A percentile compares a stretch with the other conserved stretches of the same genome.
phyloP scores from a whole-genome alignment of 176 grass and related monocot species.

The Themeda triandra region DNA sequence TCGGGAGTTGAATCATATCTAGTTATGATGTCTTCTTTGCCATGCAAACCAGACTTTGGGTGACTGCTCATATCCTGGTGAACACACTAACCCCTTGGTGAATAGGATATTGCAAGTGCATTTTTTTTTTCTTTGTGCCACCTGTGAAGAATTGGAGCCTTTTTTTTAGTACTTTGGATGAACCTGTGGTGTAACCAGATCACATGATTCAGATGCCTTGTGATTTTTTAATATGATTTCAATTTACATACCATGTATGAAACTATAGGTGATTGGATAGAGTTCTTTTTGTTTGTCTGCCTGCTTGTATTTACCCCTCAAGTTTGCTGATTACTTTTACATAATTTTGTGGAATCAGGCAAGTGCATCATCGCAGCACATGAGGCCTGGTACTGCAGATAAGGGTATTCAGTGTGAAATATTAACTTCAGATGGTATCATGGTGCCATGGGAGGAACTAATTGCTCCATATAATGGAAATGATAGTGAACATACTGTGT shows the following conservation, averaged over 20 bases:
- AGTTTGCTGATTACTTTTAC: background rate
- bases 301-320: background rate
- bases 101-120: background rate
- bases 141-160: background rate
- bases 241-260: background rate
- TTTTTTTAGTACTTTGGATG: background rate
- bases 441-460: slow-evolving; percentile 17
- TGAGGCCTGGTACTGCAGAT: slow-evolving; percentile 42
- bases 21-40: background rate
- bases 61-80: slow-evolving; percentile 8
- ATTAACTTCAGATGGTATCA: slow-evolving; percentile 44
- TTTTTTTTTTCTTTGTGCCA: background rate
- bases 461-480: background rate
- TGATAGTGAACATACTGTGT: background rate
- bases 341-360: slow-evolving; percentile 38
- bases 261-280: background rate
- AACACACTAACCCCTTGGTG: background rate
- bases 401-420: slow-evolving; percentile 52
- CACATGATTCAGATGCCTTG: background rate
- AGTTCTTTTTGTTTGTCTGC: background rate
- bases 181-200: slow-evolving; percentile 19
- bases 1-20: background rate
- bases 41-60: slow-evolving; percentile 8
- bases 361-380: slow-evolving; percentile 15
- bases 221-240: slow-evolving; percentile 24